Evolutionary conservation across 495 filamentous ascomycete species (phyloP), one percentile per base, ranked within the genome.

Genomic region (Aspergillus affinis): DNA sequence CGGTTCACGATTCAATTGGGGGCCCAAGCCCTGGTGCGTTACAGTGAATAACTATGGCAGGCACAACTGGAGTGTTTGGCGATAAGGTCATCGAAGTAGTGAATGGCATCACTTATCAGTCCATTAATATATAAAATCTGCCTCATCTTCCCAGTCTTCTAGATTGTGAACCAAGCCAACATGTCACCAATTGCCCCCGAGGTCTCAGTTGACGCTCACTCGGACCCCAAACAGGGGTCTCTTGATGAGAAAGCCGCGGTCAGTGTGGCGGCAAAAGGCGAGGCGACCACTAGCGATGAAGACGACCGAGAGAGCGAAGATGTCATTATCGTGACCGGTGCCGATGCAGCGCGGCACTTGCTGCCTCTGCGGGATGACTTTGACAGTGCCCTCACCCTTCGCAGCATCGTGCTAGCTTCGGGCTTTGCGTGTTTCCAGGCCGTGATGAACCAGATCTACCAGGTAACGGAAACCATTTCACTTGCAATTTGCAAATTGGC

Each of bases 391-490:
- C 61, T 81, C 52, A 82, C 74, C 21, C 80, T 82, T 59, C 74
- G 80, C 1, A 72, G 71, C 29, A 57, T 83, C 7, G 55, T 81
- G 48, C 59, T 83, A 41, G 78, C 77, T 27, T 73, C 77, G 15
- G 55, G 58, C 21, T 72, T 83, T 27, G 67, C 79, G 0, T 75
- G 67, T 23, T 80, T 83, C 63, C 75, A 78, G 53, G 75, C 78
- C 19, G 73, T 78, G 18, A 83, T 83, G 74, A 70, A 65, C 57
- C 74, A 78, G 61, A 79, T 81, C 27, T 81, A 81, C 61, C 55
- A 52, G 15, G 76, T 78, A 58, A 62, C 62, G 55, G 29, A 45
- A 32, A 1, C 5, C 2, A 30, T 2, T 3, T 21, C 53, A n/a
- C n/a, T n/a, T n/a, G n/a, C n/a, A n/a, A n/a, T n/a, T n/a, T n/a